Percentiles rank a stretch among this genome's conserved stretches.
phyloP scores from a whole-genome alignment of 2,329 filamentous ascomycete genomes.

The Didymella pinodella region DNA sequence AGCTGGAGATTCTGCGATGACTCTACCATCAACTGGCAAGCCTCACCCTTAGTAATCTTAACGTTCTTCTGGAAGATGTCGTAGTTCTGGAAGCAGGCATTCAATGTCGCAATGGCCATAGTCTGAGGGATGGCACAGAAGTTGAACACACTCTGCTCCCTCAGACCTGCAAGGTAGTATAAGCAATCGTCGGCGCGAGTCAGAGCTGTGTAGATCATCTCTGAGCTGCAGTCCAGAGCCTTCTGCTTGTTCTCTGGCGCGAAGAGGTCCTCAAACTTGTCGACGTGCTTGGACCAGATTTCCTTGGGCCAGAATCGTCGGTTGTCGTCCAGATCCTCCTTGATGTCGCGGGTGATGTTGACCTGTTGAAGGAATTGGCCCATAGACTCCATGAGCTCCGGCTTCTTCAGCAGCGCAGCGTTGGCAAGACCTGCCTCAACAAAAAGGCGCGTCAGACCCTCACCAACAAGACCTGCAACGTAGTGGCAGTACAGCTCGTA shows the following conservation, averaged over 20 bases:
- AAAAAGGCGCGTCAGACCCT: constrained; percentile 89
- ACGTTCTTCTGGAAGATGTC: constrained; percentile 84
- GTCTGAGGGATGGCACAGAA: constrained; percentile 96
- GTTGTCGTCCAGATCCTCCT: constrained; percentile 86
- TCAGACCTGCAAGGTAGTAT: constrained; percentile 95
- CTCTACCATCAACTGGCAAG: constrained; percentile 89
- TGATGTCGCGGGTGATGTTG: constrained; percentile 96
- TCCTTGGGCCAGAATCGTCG: constrained; percentile 94
- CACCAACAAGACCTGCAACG: constrained; percentile 96
- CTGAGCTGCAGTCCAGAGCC: constrained; percentile 85
- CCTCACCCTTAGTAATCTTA: constrained; percentile 96
- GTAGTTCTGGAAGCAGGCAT: constrained; percentile 91
- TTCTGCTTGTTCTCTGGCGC: constrained; percentile 77
- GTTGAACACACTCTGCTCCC: constrained; percentile 98
- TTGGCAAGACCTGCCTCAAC: constrained; percentile 88
- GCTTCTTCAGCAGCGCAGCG: constrained; percentile 78
- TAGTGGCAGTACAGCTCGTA: constrained; percentile 99
- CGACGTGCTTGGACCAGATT: constrained; percentile 96
- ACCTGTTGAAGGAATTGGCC: constrained; percentile 97
- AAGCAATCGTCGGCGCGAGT: constrained; percentile 89
- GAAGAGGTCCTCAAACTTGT: constrained; percentile 89
- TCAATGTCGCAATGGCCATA: constrained; percentile 96
- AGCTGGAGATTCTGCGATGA: constrained; percentile 88
- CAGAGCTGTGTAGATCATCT: constrained; percentile 92
- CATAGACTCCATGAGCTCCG: constrained; percentile 91